These are phyloP conservation scores for Achlya hypogyna DNA, from an alignment of 352 stramenopile species.

Conservation along the genomic window DNA sequence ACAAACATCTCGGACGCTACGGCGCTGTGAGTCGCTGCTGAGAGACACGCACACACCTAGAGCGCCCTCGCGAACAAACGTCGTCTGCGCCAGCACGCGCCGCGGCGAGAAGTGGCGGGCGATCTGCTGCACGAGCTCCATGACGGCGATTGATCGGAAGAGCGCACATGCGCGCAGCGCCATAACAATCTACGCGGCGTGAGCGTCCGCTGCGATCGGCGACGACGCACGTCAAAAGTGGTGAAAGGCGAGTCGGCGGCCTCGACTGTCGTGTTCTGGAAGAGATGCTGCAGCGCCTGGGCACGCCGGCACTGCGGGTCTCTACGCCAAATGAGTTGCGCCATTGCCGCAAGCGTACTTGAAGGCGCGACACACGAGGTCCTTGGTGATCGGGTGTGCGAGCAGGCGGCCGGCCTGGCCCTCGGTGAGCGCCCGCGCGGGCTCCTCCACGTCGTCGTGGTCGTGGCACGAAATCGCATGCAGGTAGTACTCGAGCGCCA, in stretches of 20 bases:
- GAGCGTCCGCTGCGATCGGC: not conserved
- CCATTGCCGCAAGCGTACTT: constrained; percentile 23
- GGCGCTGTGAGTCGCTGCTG: not conserved
- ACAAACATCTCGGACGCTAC: constrained; percentile 72
- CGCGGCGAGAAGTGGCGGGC: constrained; percentile 72
- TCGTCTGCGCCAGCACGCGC: constrained; percentile 35
- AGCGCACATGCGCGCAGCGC: constrained; percentile 68
- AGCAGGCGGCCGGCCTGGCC: constrained; percentile 53
- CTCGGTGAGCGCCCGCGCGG: constrained; percentile 36
- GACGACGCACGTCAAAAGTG: constrained; percentile 2
- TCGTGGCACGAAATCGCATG: constrained; percentile 57
- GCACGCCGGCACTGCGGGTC: not conserved
- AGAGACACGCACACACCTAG: constrained; percentile 30
- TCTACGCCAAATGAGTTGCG: constrained; percentile 8
- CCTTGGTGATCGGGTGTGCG: constrained; percentile 48
- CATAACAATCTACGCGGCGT: constrained; percentile 48
- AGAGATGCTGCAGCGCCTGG: constrained; percentile 1
- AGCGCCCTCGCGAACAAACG: constrained; percentile 53
- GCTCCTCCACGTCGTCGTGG: constrained; percentile 28
- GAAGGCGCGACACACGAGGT: constrained; percentile 67
- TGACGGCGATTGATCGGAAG: constrained; percentile 73
- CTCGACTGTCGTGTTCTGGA: not conserved
- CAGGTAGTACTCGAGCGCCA: constrained; percentile 76
- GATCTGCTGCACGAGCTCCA: constrained; percentile 62
- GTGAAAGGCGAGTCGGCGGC: not conserved